Evolutionary conservation across 164 flowering plant genomes (phyloP), one percentile per base, ranked within the genome.

Genomic region (Kalanchoe fedtschenkoi): DNA sequence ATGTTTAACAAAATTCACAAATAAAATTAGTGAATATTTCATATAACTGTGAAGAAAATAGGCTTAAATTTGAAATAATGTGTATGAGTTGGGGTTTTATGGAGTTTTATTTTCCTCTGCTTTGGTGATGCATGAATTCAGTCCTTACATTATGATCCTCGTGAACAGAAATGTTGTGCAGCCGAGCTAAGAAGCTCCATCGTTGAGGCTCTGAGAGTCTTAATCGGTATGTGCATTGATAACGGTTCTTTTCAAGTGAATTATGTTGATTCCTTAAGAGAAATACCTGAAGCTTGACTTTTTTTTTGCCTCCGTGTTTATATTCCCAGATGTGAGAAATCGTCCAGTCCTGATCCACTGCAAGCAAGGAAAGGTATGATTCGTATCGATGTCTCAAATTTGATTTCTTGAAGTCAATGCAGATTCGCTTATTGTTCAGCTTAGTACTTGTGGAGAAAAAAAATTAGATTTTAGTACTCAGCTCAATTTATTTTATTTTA

Each of bases 341-440:
- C 91, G 76, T 66, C 96, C 96, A 2, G 47, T 86, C 38, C 71
- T 88, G 41, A 88, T 86, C 56, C 96, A 88, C 46, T 88, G 96
- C 76, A 88, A 88, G 62, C 70, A 89, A 22, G 91, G 96, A 42
- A 88, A 88, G 89, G 96, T 88, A 72, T 30, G 54, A 6, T 22
- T 29, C 42, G 3, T 19, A 7, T 11, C 5, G 15, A 33, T 7
- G 28, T 17, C 38, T 5, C 4, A 6, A 42, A n/a, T 33, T 33
- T 19, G 10, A 37, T 14, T 16, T 33, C 38, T 37, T 22, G n/a
- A 4, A 34, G 38, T 33, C n/a, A 33, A n/a, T 34, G n/a, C 14
- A 6, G 17, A n/a, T 24, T 15, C 11, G 30, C 26, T 51, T 3
- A 47, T 21, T 21, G 1, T 5, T 16, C 13, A 15, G 61, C 13